phyloP scores from a whole-genome alignment of 805 yeast genomes.

The Cyberlindnera americana region DNA sequence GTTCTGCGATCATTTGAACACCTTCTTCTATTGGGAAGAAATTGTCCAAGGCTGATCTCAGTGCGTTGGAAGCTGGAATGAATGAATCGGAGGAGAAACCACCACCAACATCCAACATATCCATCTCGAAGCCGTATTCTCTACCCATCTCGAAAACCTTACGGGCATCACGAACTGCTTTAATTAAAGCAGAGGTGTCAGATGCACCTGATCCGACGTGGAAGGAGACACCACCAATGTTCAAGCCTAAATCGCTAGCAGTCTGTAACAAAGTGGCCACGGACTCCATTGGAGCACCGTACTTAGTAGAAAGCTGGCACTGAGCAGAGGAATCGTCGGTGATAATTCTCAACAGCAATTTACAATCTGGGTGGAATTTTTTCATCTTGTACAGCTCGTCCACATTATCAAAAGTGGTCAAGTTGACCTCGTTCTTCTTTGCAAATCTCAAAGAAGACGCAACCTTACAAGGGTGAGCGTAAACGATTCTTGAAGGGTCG shows the following conservation, averaged over 20 bases:
- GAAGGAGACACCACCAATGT: slow-evolving; percentile 84
- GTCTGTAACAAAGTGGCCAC: slow-evolving; percentile 53
- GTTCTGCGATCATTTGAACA: slow-evolving; percentile 77
- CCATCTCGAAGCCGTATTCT: slow-evolving; percentile 44
- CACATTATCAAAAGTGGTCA: slow-evolving; percentile 86
- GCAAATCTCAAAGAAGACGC: slow-evolving; percentile 77
- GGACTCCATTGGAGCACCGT: slow-evolving; percentile 67
- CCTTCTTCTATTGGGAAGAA: slow-evolving; percentile 50
- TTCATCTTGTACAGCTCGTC: slow-evolving; percentile 79
- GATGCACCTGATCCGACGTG: slow-evolving; percentile 95
- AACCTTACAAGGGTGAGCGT: slow-evolving; percentile 95
- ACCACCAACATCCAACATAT: slow-evolving; percentile 84
- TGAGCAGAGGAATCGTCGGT: slow-evolving; percentile 89
- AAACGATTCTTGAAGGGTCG: slow-evolving; percentile 64
- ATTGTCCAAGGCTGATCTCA: slow-evolving; percentile 51
- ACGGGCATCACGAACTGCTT: slow-evolving; percentile 72
- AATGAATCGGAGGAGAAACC: slow-evolving; percentile 75
- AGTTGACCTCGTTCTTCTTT: slow-evolving; percentile 45
- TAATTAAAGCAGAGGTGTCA: slow-evolving; percentile 60
- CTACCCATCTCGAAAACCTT: slow-evolving; percentile 59
- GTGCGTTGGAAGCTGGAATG: slow-evolving; percentile 50
- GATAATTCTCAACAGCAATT: slow-evolving; percentile 71
- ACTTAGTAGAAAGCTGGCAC: slow-evolving; percentile 83
- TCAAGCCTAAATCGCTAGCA: slow-evolving; percentile 59
- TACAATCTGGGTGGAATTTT: slow-evolving; percentile 63